Evolutionary conservation across 176 grass and related monocot genomes (phyloP), one percentile per base, ranked within the genome.

Genomic region (Puccinellia tenuiflora): DNA sequence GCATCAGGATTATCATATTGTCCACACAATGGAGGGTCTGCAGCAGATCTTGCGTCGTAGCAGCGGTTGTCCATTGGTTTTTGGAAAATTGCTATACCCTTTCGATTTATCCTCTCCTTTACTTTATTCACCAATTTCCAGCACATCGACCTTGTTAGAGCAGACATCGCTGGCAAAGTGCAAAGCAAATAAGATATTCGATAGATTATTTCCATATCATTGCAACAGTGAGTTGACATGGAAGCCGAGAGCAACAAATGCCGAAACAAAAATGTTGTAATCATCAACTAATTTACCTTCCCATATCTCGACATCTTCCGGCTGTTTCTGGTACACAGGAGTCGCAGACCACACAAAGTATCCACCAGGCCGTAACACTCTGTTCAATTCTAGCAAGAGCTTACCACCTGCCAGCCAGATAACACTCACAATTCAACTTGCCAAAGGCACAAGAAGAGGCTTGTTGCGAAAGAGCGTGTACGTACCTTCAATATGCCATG

Each of bases 401-500:
- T 85, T 93, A 40, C 94, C 91, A 81, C 91, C 94, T 97, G 66
- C 37, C 66, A 72, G 66, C n/a, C 67, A 76, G 79, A 89, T 24
- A 89, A 69, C 64, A 77, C 57, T 34, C 28, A 68, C 75, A 76
- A 39, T n/a, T n/a, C n/a, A n/a, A n/a, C n/a, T n/a, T n/a, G n/a
- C n/a, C n/a, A n/a, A n/a, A n/a, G n/a, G n/a, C n/a, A n/a, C 24
- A 48, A 56, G 34, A 82, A 83, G 11, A 21, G n/a, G 0, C 1
- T 60, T 50, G 57, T 13, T 29, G 30, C 40, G 21, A 46, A 81
- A 68, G 63, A n/a, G n/a, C n/a, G n/a, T n/a, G n/a, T n/a, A n/a
- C n/a, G n/a, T 18, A 97, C 94, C 94, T 94, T 97, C 94, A 45
- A 94, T 92, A 79, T 97, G 94, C 92, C 94, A 97, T 61, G 94